A percentile compares a stretch with the other conserved stretches of the same genome.
phyloP scores from a whole-genome alignment of 441 rosid genomes.

The Dalechampia spathulata region DNA sequence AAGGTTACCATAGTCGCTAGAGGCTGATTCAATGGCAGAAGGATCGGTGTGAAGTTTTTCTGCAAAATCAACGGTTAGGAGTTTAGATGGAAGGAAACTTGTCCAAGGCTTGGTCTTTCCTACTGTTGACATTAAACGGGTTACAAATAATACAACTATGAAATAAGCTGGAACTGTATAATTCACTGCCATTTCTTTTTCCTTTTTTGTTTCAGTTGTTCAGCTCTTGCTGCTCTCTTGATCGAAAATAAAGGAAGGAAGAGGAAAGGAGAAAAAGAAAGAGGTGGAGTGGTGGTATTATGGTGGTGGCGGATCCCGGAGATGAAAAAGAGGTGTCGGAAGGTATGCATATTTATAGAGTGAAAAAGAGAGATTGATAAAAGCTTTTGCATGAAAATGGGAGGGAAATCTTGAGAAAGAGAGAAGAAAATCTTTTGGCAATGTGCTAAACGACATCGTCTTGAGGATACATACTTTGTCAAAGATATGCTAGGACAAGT shows the following conservation, averaged over 20 bases:
- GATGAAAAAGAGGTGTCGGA: background rate
- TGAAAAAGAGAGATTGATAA: no score
- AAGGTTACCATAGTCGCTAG: constrained; percentile 67
- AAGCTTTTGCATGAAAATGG: background rate
- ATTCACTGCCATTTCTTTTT: constrained; percentile 22
- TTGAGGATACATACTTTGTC: background rate
- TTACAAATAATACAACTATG: constrained; percentile 23
- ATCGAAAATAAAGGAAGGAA: background rate
- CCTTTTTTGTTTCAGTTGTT: background rate
- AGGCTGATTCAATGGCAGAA: constrained; percentile 36
- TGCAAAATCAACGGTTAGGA: constrained; percentile 16
- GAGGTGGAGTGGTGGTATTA: background rate
- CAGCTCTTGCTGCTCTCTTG: background rate
- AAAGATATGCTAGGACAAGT: constrained; percentile 19
- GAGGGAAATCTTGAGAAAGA: constrained; percentile 8
- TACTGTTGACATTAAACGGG: constrained; percentile 19
- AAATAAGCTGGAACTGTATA: constrained; percentile 20
- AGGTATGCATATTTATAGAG: constrained; percentile 5
- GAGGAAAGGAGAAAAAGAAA: background rate
- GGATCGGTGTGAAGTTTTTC: constrained; percentile 36
- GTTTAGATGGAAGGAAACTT: constrained; percentile 1
- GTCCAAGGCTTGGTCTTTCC: constrained; percentile 27
- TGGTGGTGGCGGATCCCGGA: constrained; percentile 10
- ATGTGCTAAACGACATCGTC: constrained; percentile 20
- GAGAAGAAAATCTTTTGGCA: constrained; percentile 2